These are phyloP conservation scores for Solanum peruvianum DNA, from an alignment of 257 asterid genomes.

Conservation along the genomic window DNA sequence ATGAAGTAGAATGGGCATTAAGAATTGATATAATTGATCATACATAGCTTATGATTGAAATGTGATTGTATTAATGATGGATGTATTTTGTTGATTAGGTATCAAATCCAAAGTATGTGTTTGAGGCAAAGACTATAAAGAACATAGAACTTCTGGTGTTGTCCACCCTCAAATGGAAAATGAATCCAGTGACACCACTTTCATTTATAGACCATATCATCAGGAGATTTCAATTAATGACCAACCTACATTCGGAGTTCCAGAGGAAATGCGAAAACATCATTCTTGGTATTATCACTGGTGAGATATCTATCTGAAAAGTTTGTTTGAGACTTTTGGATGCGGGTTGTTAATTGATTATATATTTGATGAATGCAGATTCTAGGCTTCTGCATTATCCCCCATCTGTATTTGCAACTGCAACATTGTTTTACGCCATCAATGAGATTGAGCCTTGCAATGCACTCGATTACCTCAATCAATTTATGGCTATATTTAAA, in stretches of 20 bases:
- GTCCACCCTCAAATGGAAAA: too few relatives aligned
- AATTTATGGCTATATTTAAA: conserved; percentile 15
- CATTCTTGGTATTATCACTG: conserved; percentile 37
- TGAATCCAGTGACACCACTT: too few relatives aligned
- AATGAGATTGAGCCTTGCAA: conserved; percentile 24
- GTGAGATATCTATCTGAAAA: background rate
- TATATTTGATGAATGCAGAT: too few relatives aligned
- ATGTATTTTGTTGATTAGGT: too few relatives aligned
- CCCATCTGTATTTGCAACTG: too few relatives aligned
- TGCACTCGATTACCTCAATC: conserved; percentile 19
- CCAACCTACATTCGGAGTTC: conserved; percentile 44
- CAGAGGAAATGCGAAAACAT: conserved; percentile 39
- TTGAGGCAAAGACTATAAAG: too few relatives aligned
- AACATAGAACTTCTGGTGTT: too few relatives aligned
- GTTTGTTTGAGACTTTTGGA: background rate
- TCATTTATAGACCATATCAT: too few relatives aligned
- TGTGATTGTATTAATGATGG: background rate
- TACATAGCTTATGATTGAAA: background rate
- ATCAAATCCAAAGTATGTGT: too few relatives aligned
- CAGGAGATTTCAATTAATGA: conserved; percentile 8
- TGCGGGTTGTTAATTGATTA: background rate
- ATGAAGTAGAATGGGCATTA: background rate
- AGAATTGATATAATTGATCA: background rate
- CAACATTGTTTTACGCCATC: background rate
- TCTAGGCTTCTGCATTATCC: too few relatives aligned